Evolutionary conservation across 495 filamentous ascomycete genomes (phyloP).

Genomic region (Talaromyces liani): DNA sequence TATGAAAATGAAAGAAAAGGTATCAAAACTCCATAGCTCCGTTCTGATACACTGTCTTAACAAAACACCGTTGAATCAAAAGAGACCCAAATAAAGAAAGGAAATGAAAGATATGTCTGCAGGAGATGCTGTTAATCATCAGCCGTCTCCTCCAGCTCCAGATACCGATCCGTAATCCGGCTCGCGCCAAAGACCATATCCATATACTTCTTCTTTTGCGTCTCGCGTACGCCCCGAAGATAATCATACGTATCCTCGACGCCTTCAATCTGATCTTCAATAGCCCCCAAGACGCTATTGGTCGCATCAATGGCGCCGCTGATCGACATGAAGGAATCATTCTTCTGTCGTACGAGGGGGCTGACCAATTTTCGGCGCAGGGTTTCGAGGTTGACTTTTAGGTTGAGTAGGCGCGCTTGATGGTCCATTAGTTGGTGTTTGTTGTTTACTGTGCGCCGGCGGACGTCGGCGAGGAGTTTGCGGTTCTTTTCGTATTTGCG

Average conservation of each 20-base stretch:
- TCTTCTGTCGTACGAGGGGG: conserved; percentile 61
- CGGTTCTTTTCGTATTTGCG: conserved; percentile 87
- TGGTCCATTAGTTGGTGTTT: conserved; percentile 78
- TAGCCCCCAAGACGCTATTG: conserved; percentile 40
- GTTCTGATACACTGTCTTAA: not conserved
- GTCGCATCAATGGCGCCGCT: conserved; percentile 26
- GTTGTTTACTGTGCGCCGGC: conserved; percentile 75
- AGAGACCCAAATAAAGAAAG: not conserved
- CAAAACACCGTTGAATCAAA: not conserved
- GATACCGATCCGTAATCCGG: conserved; percentile 13
- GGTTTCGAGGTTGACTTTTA: conserved; percentile 76
- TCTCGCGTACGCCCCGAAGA: conserved; percentile 61
- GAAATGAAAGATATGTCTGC: not conserved
- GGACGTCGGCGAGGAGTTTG: conserved; percentile 62
- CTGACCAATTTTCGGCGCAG: conserved; percentile 70
- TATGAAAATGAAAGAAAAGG: not conserved
- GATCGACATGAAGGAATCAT: conserved; percentile 40
- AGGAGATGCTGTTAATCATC: not conserved
- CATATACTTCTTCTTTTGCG: conserved; percentile 77
- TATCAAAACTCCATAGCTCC: not conserved
- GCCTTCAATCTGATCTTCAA: conserved; percentile 79
- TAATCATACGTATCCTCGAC: conserved; percentile 72
- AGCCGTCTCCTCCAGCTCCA: conserved; percentile 3
- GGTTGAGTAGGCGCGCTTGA: conserved; percentile 65
- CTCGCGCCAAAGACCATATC: conserved; percentile 65